Base-by-base conservation (phyloP, 2,329 filamentous ascomycete genomes). In the Fusarium sp. region DNA sequence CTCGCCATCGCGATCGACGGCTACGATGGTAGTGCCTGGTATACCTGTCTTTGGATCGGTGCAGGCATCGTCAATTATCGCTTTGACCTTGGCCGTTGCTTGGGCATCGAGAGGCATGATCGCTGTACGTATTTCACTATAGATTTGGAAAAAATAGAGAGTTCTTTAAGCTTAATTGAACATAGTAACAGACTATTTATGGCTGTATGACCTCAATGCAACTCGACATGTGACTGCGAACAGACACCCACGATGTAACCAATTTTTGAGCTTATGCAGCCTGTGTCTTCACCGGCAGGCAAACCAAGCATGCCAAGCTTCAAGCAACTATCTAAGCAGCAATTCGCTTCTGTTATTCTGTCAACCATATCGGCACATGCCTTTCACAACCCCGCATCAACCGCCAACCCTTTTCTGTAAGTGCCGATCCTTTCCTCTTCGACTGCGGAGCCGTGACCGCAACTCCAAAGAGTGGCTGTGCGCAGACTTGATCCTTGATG, bases 1-100 rank as follows among this genome's bases (percentile, higher is more conserved):
- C 11, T 85, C 83, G 22, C 85, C 86, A 65, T 81, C 73, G 55
- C 81, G 84, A 66, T 78, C 82, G n/a, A 88, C 78, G 5, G 86
- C 79, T 4, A 84, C 80, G 8, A 85, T 80, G 0, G 82, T 80
- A 1, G 80, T 74, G 1, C 85, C 85, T 0, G 84, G 84, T 41
- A 87, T 80, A 11, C 79, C 80, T 2, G 76, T 74, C 9, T 77
- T 73, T 9, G 71, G 77, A 64, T 85, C 78, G 16, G 79, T 77
- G 12, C 73, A 75, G n/a, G 81, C 80, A 27, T 73, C 65, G 18
- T 83, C 82, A 13, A 84, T 76, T 11, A 81, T 76, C 58, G 46
- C 56, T 20, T 61, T 71, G 13, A 75, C 47, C 8, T 65, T 66
- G 11, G 62, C 55, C 4, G 73, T 43, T 3, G 59, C 55, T 38